Evolutionary conservation across 306 rosid species (phyloP), one percentile per base, ranked within the genome.

Genomic region (Ormosia emarginata): DNA sequence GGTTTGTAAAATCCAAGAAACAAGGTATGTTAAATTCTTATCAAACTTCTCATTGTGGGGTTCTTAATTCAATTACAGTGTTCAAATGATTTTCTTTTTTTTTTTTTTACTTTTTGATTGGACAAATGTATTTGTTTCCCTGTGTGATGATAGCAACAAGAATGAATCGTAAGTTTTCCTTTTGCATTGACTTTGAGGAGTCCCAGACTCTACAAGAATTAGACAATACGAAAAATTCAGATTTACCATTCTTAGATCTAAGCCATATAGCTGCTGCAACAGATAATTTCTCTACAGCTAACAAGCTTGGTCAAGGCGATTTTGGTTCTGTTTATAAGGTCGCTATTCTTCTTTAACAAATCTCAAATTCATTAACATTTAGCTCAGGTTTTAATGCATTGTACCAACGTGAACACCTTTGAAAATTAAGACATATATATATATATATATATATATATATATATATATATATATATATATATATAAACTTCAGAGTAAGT

Each of bases 301-400:
- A 89, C 80, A 89, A 82, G 84, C 88, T 91, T 53, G 94, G 94
- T 67, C 58, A 87, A 82, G 91, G 92, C 0, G 94, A 92, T 61
- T 91, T 91, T 32, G 91, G 89, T 63, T 58, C 89, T 7, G 91
- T 91, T 17, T 89, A 89, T 55, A 91, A 87, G 89, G 94, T 87
- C 81, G 7, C 34, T 37, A n/a, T 37, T 36, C 18, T 32, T 41
- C 36, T 58, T 58, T 40, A 56, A 24, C 41, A 18, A 11, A 43
- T 59, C 53, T 7, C 41, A 68, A 34, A 57, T 57, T 58, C n/a
- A 9, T 32, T 67, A 33, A 9, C 15, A 49, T 5, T 59, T 11
- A 18, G 37, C 37, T 15, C 11, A 2, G 15, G 8, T 2, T 12
- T 64, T 58, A n/a, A n/a, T n/a, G n/a, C n/a, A n/a, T n/a, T n/a